phyloP scores from a whole-genome alignment of 768 basidiomycete genomes.

The Tephrocybe sp. region DNA sequence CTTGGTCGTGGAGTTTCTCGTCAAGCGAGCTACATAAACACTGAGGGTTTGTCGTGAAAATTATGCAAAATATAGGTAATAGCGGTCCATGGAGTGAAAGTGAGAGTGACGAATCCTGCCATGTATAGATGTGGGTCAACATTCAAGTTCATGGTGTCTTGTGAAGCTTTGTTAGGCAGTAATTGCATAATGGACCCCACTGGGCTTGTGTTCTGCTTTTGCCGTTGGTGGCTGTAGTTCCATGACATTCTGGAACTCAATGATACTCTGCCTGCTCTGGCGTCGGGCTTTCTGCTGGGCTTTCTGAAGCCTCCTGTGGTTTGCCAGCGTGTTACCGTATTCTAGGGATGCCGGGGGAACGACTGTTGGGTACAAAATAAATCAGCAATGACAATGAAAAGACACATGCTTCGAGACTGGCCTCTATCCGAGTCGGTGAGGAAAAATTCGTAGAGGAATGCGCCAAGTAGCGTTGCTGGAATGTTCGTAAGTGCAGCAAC shows the following conservation, averaged over 20 bases:
- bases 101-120: too few species aligned
- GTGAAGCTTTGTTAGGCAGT: background rate
- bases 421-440: slow-evolving; percentile 62
- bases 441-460: slow-evolving; percentile 53
- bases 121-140: background rate
- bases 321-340: slow-evolving; percentile 6
- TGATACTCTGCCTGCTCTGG: slow-evolving; percentile 14
- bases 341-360: slow-evolving; percentile 17
- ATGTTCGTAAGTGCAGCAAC: slow-evolving; percentile 66
- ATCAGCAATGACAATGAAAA: background rate
- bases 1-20: too few species aligned
- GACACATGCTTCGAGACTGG: slow-evolving; percentile 23
- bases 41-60: too few species aligned
- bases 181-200: slow-evolving; percentile 3
- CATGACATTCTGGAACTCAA: slow-evolving; percentile 7
- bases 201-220: slow-evolving; percentile 4
- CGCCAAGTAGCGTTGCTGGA: slow-evolving; percentile 58
- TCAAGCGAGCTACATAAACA: too few species aligned
- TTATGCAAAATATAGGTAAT: too few species aligned
- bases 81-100: too few species aligned
- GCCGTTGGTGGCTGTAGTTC: slow-evolving; percentile 2
- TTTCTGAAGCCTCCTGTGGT: slow-evolving; percentile 12
- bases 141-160: background rate
- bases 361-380: too few species aligned
- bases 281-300: slow-evolving; percentile 4